Evolutionary conservation across 371 early-diverging fungal genomes (phyloP), one percentile per base, ranked within the genome.

Genomic region (Entomophthora muscae): DNA sequence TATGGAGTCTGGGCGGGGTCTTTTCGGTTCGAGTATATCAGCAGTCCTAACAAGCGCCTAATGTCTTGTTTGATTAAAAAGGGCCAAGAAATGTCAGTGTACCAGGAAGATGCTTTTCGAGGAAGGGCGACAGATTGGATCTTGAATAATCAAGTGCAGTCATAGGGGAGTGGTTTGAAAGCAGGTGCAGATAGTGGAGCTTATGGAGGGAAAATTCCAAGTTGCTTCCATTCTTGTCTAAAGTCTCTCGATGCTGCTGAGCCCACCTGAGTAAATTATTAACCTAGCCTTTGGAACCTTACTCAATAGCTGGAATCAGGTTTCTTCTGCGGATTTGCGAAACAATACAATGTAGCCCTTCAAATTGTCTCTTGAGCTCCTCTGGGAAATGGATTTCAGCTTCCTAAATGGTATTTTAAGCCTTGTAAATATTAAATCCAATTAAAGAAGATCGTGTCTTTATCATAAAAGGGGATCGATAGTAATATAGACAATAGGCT

Each of bases 121-220:
- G 75, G 71, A 88, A 92, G n/a, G 70, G 66, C 3, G 65, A 73
- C 70, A 95, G 88, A 68, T 87, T 74, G 17, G 67, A 29, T 61
- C 79, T 76, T 2, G 92, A 86, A 66, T 94, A 95, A 1, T 57
- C 61, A 32, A 94, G 69, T 0, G 95, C 96, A n/a, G 75, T 80
- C 5, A 72, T 63, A 0, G 66, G 56, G 24, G 73, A 64, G 2
- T 69, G 68, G 5, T 65, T 52, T 52, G 72, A 67, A 5, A 93
- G 70, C 5, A 87, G 71, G 70, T 88, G 84, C 29, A 93, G 69
- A 65, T 83, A 93, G 61, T 78, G 80, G 64, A 89, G 76, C 59
- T 83, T 74, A 65, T 88, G 90, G 51, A 97, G 74, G 29, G 81
- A 72, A 72, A 95, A 96, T 69, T 89, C 94, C 28, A 97, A 75